Evolutionary conservation across 441 rosid genomes (phyloP).

Genomic region (Monsonia emarginata): DNA sequence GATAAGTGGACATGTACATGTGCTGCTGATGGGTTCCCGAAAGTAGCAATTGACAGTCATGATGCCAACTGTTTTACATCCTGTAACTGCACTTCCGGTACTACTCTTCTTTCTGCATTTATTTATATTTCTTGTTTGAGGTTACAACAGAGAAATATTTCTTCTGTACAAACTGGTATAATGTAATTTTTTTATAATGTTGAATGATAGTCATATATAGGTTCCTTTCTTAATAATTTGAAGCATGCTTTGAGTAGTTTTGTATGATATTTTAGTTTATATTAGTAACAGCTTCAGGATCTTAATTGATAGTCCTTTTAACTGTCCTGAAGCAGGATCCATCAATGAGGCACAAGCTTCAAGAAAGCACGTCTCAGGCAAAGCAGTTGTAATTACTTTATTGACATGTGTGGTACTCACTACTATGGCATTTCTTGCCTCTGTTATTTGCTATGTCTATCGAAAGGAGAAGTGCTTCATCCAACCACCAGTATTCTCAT

Average conservation of each 20-base stretch:
- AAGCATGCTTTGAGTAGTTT: neutral
- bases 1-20: slow-evolving; percentile 63
- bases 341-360: slow-evolving; percentile 23
- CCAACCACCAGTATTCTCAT: slow-evolving; percentile 37
- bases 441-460: slow-evolving; percentile 42
- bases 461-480: slow-evolving; percentile 32
- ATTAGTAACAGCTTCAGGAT: neutral
- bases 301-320: slow-evolving; percentile 13
- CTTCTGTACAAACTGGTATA: neutral
- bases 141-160: neutral
- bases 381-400: slow-evolving; percentile 41
- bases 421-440: slow-evolving; percentile 57
- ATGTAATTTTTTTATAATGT: neutral
- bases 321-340: slow-evolving; percentile 39
- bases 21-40: slow-evolving; percentile 59
- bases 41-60: slow-evolving; percentile 33
- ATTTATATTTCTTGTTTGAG: neutral
- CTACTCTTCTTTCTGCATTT: neutral
- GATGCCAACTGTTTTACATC: slow-evolving; percentile 55
- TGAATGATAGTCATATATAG: neutral
- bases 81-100: slow-evolving; percentile 90
- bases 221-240: neutral
- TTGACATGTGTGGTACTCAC: slow-evolving; percentile 51
- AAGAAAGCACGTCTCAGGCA: slow-evolving; percentile 40
- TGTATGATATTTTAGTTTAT: too few species aligned